phyloP scores from a whole-genome alignment of 2,329 filamentous ascomycete genomes.

The Chaetomiaceae sp. region DNA sequence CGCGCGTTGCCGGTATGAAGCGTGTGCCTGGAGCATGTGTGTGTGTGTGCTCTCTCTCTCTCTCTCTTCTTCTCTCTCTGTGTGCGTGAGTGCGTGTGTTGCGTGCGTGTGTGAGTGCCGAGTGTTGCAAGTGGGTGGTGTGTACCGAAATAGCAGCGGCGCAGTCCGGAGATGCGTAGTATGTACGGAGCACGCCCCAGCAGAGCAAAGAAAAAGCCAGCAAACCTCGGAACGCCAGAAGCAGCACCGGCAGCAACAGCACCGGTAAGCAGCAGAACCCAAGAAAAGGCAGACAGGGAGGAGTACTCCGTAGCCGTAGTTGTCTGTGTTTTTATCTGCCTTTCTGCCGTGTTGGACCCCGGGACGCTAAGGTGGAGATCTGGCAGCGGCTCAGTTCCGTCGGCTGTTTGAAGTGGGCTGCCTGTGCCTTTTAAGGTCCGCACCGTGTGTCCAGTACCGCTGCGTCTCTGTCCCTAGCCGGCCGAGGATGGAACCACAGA shows the following conservation, averaged over 20 bases:
- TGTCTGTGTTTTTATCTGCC: slow-evolving; percentile 16
- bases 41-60: not conserved
- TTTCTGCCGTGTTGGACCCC: slow-evolving; percentile 1
- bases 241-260: not conserved
- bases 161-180: too few relatives aligned
- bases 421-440: too few relatives aligned
- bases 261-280: not conserved
- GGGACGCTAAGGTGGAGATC: slow-evolving; percentile 6
- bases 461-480: slow-evolving; percentile 20
- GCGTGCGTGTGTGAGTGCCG: too few relatives aligned
- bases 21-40: slow-evolving; percentile 14
- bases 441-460: slow-evolving; percentile 20
- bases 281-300: not conserved
- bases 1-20: too few relatives aligned
- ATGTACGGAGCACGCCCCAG: too few relatives aligned
- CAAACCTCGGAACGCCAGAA: slow-evolving; percentile 1
- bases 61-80: too few relatives aligned
- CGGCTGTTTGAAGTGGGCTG: too few relatives aligned
- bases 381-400: slow-evolving; percentile 7
- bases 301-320: too few relatives aligned
- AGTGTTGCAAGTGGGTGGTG: too few relatives aligned
- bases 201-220: not conserved
- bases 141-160: too few relatives aligned
- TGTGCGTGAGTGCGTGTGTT: too few relatives aligned
- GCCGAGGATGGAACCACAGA: slow-evolving; percentile 18